Evolutionary conservation across 2,329 filamentous ascomycete species (phyloP), one percentile per base, ranked within the genome.

Genomic region (Monosporascus sp.): DNA sequence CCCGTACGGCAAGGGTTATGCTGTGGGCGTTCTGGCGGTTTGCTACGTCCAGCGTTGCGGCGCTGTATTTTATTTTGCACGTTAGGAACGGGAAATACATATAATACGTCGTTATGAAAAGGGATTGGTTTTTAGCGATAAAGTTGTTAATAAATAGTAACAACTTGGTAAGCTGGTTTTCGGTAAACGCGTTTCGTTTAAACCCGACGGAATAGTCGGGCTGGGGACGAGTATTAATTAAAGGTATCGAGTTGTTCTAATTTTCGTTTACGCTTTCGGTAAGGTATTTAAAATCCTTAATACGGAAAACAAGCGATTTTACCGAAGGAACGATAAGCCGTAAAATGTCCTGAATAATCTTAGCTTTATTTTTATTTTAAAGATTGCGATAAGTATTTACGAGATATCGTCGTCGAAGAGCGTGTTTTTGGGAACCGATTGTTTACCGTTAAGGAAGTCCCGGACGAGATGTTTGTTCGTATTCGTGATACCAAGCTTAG

Each of bases 51-150:
- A 75, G 71, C 1, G 60, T 65, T 25, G 57, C 64, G 27, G 63
- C 60, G 44, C 73, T 68, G 54, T 70, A 76, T 61, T 78, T 77
- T 1, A 78, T 74, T 60, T 80, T 73, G 60, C 70, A 76, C 0
- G 72, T 71, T 0, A 80, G 64, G 56, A 79, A 80, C 3, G 75
- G 75, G 56, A 81, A 78, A 64, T 73, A 75, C 66, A 79, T 77
- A 5, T 71, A 63, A 50, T 68, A 73, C 11, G 73, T 79, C 8
- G 60, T 70, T 66, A 75, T 74, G 50, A 78, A 76, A 55, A 63
- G 70, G 20, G 70, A 78, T 50, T 60, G 60, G 51, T 73, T 65
- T 15, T 63, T 62, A 31, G 49, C 37, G 25, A 67, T 45, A 8
- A 64, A 62, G 36, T 73, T 59, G 50, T 68, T 65, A 49, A 74